Evolutionary conservation across 192 early-diverging fungal genomes (phyloP).

Genomic region (Coemansia sp.): DNA sequence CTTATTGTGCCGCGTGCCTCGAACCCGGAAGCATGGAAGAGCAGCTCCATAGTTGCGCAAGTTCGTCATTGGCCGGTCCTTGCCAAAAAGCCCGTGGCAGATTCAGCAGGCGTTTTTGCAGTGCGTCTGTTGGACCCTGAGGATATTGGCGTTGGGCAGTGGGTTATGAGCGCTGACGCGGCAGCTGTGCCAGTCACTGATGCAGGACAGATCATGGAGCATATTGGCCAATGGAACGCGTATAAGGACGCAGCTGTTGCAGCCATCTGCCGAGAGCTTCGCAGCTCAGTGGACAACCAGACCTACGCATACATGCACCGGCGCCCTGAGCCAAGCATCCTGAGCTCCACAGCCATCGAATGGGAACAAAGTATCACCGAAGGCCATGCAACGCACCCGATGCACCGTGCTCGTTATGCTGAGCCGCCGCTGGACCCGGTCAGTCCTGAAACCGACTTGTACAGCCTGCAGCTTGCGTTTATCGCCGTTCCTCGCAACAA

Average conservation of each 20-base stretch:
- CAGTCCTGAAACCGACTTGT: slow-evolving; percentile 41
- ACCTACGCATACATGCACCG: slow-evolving; percentile 32
- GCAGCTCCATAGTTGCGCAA: slow-evolving; percentile 25
- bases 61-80: slow-evolving; percentile 25
- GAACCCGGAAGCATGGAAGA: neutral
- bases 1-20: slow-evolving; percentile 24
- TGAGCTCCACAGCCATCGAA: slow-evolving; percentile 50
- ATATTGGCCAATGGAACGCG: slow-evolving; percentile 46
- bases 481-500: slow-evolving; percentile 51
- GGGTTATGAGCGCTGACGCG: slow-evolving; percentile 11
- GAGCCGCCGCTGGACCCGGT: slow-evolving; percentile 56
- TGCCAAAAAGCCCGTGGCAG: neutral
- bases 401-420: slow-evolving; percentile 62
- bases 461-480: slow-evolving; percentile 45
- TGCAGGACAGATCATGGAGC: slow-evolving; percentile 47
- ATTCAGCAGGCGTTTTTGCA: neutral
- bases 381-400: slow-evolving; percentile 69
- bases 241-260: slow-evolving; percentile 30
- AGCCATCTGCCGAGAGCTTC: slow-evolving; percentile 53
- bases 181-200: slow-evolving; percentile 14
- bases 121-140: slow-evolving; percentile 49
- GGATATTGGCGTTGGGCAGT: slow-evolving; percentile 34
- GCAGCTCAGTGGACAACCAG: slow-evolving; percentile 57
- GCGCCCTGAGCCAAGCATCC: slow-evolving; percentile 27
- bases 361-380: slow-evolving; percentile 68